Evolutionary conservation across 331 rosid genomes (phyloP).

Genomic region (Pyracantha coccinea): DNA sequence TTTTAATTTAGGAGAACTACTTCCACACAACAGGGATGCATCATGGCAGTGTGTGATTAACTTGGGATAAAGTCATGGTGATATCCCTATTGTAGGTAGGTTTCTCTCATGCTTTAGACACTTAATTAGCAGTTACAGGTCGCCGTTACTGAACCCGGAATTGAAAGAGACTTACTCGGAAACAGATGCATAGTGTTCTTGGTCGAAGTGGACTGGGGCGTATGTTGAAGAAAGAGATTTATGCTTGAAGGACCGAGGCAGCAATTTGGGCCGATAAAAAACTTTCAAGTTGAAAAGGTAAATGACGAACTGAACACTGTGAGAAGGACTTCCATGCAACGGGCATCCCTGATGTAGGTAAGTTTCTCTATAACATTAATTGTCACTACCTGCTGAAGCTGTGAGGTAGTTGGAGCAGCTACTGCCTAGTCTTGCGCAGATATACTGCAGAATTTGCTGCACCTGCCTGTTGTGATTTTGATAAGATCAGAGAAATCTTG

Average conservation of each 20-base stretch:
- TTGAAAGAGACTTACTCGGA: conserved; percentile 32
- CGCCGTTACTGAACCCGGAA: neutral
- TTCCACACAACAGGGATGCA: too few relatives aligned
- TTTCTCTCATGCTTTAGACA: neutral
- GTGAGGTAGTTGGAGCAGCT: conserved; percentile 62
- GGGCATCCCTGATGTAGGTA: neutral
- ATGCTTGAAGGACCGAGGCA: conserved; percentile 50
- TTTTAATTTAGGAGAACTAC: too few relatives aligned
- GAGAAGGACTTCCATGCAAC: neutral
- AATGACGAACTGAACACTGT: neutral
- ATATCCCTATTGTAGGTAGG: too few relatives aligned
- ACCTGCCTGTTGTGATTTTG: conserved; percentile 23
- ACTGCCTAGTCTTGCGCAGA: conserved; percentile 49
- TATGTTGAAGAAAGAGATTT: conserved; percentile 36
- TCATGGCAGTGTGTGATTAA: too few relatives aligned
- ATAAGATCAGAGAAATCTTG: neutral
- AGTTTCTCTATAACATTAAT: neutral
- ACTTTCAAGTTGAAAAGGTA: neutral
- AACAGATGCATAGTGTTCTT: too few relatives aligned
- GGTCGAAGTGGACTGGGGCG: conserved; percentile 33
- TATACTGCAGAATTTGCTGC: conserved; percentile 20
- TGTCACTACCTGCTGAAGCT: conserved; percentile 46
- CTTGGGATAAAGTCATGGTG: too few relatives aligned
- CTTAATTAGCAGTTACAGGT: neutral
- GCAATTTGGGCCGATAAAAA: conserved; percentile 55